These are phyloP conservation scores for Wallacemonas sp. DNA, from an alignment of 208 protist genomes.

Conservation along the genomic window DNA sequence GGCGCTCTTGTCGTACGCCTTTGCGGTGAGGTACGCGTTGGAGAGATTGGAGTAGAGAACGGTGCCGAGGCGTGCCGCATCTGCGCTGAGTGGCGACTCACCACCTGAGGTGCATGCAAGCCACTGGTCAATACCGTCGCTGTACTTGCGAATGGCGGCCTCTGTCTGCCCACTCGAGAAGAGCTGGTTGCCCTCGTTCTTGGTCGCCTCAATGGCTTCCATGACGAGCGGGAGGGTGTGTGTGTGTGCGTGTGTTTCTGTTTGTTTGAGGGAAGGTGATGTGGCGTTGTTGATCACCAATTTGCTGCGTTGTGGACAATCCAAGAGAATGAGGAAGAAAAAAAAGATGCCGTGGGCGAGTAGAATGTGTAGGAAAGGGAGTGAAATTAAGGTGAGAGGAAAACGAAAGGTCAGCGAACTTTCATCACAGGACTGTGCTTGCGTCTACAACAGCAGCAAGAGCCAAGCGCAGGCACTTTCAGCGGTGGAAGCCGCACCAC, in stretches of 20 bases:
- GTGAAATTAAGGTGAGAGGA: background rate
- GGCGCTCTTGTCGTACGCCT: slow-evolving; percentile 40
- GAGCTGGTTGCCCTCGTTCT: slow-evolving; percentile 60
- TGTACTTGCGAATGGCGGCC: slow-evolving; percentile 42
- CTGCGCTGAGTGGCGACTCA: background rate
- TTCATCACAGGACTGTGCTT: too few species aligned
- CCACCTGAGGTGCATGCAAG: background rate
- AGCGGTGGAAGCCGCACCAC: too few species aligned
- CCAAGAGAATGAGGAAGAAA: background rate
- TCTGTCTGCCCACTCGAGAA: slow-evolving; percentile 39
- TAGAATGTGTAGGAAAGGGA: background rate
- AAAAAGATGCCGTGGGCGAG: background rate
- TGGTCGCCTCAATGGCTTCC: slow-evolving; percentile 33
- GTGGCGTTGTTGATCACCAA: too few species aligned
- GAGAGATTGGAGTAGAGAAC: slow-evolving; percentile 77
- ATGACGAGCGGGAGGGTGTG: too few species aligned
- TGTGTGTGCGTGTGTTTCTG: too few species aligned
- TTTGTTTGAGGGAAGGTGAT: too few species aligned
- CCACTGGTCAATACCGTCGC: slow-evolving; percentile 26
- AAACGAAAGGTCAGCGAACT: too few species aligned
- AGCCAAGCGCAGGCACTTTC: too few species aligned
- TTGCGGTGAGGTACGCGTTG: slow-evolving; percentile 43
- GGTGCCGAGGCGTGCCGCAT: slow-evolving; percentile 25
- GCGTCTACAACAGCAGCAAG: too few species aligned
- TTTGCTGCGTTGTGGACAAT: background rate